A percentile compares a stretch with the other conserved stretches of the same genome.
phyloP scores from a whole-genome alignment of 495 filamentous ascomycete genomes.

The Penicillium turbatum region DNA sequence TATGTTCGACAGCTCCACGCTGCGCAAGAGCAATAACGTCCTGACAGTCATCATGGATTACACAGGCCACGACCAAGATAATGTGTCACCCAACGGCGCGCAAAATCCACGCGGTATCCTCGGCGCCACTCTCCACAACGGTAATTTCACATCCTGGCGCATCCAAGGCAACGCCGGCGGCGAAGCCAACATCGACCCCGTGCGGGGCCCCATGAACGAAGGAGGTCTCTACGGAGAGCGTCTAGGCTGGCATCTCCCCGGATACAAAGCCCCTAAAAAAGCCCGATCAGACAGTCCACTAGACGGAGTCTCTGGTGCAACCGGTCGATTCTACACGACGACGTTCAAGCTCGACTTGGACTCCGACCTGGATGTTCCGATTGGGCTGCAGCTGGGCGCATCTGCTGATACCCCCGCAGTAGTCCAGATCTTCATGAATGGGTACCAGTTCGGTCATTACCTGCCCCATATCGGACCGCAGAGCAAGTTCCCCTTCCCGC shows the following conservation, averaged over 20 bases:
- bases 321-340: constrained; percentile 56
- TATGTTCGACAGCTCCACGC: constrained; percentile 35
- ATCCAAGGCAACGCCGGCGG: constrained; percentile 72
- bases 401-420: constrained; percentile 25
- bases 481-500: constrained; percentile 46
- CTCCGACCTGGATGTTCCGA: constrained; percentile 37
- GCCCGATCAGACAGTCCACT: constrained; percentile 40
- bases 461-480: constrained; percentile 49
- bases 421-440: constrained; percentile 40
- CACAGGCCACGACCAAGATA: constrained; percentile 64
- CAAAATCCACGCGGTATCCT: constrained; percentile 69
- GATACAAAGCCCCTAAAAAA: constrained; percentile 39
- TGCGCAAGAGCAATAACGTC: constrained; percentile 50
- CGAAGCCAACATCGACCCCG: constrained; percentile 58
- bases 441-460: constrained; percentile 48
- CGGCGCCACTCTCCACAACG: constrained; percentile 46
- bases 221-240: constrained; percentile 64
- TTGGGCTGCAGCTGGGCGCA: constrained; percentile 32
- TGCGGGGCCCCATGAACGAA: constrained; percentile 69
- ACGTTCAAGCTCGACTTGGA: constrained; percentile 51
- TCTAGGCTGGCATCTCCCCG: constrained; percentile 62
- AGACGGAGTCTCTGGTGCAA: constrained; percentile 47
- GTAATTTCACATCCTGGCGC: constrained; percentile 59
- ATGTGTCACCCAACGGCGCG: constrained; percentile 51
- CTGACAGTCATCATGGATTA: constrained; percentile 66